Percentiles rank a stretch among this genome's conserved stretches.
phyloP scores from a whole-genome alignment of 768 basidiomycete genomes.

The Panellus pusillus region DNA sequence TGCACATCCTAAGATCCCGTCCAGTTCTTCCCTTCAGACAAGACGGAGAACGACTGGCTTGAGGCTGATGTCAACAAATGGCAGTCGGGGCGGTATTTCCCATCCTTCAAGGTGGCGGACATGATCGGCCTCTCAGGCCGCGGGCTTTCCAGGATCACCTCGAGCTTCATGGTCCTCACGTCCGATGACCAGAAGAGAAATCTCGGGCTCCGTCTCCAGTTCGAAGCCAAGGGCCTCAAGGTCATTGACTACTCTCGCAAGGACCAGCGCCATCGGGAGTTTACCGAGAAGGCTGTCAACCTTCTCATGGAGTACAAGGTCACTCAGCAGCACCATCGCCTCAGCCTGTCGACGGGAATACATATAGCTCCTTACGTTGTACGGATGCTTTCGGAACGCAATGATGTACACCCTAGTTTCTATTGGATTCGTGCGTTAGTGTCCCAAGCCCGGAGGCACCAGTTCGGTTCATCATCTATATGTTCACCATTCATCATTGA shows the following conservation, averaged over 20 bases:
- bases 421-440: no score
- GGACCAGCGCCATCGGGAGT: constrained; percentile 87
- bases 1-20: constrained; percentile 1
- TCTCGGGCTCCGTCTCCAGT: constrained; percentile 92
- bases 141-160: constrained; percentile 87
- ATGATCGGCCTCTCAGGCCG: constrained; percentile 73
- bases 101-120: constrained; percentile 77
- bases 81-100: constrained; percentile 61
- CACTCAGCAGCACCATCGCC: no score
- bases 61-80: constrained; percentile 60
- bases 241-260: constrained; percentile 92
- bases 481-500: no score
- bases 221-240: constrained; percentile 90
- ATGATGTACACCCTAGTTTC: no score
- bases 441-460: no score
- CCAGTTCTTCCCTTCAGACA: constrained; percentile 88
- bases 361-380: no score
- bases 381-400: no score
- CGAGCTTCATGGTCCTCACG: constrained; percentile 87
- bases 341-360: no score
- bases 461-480: no score
- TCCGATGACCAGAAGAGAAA: constrained; percentile 81
- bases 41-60: constrained; percentile 76
- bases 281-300: constrained; percentile 81
- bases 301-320: constrained; percentile 87